These are phyloP conservation scores for Incumbomyces lentus DNA, from an alignment of 2,329 filamentous ascomycete species.

Conservation along the genomic window DNA sequence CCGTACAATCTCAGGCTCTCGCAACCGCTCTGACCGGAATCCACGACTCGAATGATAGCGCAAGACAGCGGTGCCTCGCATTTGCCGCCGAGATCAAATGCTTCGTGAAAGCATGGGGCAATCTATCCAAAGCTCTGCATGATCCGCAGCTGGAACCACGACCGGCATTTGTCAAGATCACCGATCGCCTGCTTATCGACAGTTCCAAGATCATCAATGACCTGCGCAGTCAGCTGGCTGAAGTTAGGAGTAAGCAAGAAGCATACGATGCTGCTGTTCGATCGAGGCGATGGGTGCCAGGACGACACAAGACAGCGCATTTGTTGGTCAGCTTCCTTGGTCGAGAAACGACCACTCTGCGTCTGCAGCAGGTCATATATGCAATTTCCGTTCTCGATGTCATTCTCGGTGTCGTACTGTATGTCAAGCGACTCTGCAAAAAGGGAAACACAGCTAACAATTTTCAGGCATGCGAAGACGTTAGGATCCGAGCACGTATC, in stretches of 20 bases:
- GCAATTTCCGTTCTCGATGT: slow-evolving; percentile 6
- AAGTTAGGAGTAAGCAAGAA: not conserved
- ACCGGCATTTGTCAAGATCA: slow-evolving; percentile 2
- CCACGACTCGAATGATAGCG: slow-evolving; percentile 2
- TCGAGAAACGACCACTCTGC: slow-evolving; percentile 1
- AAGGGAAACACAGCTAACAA: not conserved
- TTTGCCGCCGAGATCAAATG: slow-evolving; percentile 3
- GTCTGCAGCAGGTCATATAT: slow-evolving; percentile 3
- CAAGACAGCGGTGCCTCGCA: slow-evolving; percentile 2
- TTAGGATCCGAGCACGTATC: not conserved
- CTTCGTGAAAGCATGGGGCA: slow-evolving; percentile 7
- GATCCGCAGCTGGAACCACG: slow-evolving; percentile 2
- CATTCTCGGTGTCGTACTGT: slow-evolving; percentile 3
- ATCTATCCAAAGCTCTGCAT: slow-evolving; percentile 3
- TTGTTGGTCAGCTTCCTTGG: slow-evolving; percentile 1
- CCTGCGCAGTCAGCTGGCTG: not conserved
- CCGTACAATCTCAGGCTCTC: slow-evolving; percentile 1
- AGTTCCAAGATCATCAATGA: slow-evolving; percentile 4
- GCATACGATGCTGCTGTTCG: slow-evolving; percentile 2
- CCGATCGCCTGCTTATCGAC: slow-evolving; percentile 2
- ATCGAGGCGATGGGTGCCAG: not conserved
- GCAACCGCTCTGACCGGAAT: not conserved
- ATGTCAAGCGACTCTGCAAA: not conserved
- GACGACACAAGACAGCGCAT: not conserved
- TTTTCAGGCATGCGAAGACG: slow-evolving; percentile 1